phyloP scores from a whole-genome alignment of 1,284 basidiomycete species.

The Leccinum griseonigrum region DNA sequence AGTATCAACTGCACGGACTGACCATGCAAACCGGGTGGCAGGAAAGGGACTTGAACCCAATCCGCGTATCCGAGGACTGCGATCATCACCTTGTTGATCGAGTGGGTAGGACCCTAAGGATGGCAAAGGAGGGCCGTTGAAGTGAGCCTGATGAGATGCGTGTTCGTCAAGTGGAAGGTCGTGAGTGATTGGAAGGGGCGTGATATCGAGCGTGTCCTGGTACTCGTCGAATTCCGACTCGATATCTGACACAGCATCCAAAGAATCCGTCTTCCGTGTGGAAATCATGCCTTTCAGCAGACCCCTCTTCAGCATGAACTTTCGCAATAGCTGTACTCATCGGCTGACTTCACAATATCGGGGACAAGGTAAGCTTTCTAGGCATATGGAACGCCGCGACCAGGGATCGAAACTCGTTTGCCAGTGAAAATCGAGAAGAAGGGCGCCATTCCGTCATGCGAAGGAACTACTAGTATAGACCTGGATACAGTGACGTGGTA shows the following conservation, averaged over 20 bases:
- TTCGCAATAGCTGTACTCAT: no score
- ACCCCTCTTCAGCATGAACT: slow-evolving; percentile 6
- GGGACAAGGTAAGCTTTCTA: no score
- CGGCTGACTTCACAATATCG: no score
- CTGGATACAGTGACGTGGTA: no score
- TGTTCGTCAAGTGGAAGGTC: slow-evolving; percentile 19
- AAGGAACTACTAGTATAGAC: no score
- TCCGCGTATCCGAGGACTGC: slow-evolving; percentile 35
- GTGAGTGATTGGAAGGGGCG: slow-evolving; percentile 19
- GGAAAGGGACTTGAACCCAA: slow-evolving; percentile 15
- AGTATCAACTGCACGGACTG: slow-evolving; percentile 37
- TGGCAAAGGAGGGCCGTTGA: slow-evolving; percentile 12
- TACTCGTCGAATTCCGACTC: slow-evolving; percentile 28
- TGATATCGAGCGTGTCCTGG: slow-evolving; percentile 36
- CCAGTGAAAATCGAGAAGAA: no score
- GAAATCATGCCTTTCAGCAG: slow-evolving; percentile 1
- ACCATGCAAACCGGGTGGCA: slow-evolving; percentile 39
- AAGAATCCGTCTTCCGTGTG: slow-evolving; percentile 5
- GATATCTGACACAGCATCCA: slow-evolving; percentile 18
- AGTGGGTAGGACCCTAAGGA: slow-evolving; percentile 1
- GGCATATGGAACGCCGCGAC: no score
- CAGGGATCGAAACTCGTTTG: no score
- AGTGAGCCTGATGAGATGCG: slow-evolving; percentile 6
- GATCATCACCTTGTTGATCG: slow-evolving; percentile 12
- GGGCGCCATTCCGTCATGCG: no score